Base-by-base conservation (phyloP, 73 alveolate species). In the Tetrahymena borealis region DNA sequence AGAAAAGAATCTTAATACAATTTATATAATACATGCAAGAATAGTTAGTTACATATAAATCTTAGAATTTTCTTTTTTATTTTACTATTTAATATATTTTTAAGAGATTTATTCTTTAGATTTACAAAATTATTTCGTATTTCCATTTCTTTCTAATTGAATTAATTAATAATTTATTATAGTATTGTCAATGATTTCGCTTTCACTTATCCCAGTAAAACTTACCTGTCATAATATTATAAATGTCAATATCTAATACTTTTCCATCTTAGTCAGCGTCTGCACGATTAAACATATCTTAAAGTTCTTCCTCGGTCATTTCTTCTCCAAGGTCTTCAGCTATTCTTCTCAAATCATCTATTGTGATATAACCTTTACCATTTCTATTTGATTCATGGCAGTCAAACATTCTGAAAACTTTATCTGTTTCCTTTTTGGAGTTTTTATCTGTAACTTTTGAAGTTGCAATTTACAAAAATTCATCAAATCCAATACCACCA, bases 251-350 rank as follows among this genome's bases (percentile, higher is more conserved):
- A 91, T 96, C 95, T 40, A 96, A 96, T 32, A 98, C 95, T 91
- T 97, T 98, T n/a, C 96, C 97, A 33, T 96, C 92, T 85, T 39
- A 20, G 33, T 85, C 92, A 31, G 78, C 77, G 38, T 85, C 92
- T 16, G 99, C 99, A 31, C 98, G 97, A 39, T 95, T 97, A 39
- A 98, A 93, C 99, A 98, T 98, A 90, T 96, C 99, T 40, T 94
- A 90, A 85, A 98, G 91, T 94, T 98, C 99, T 91, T 98, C 99
- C 91, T 96, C 99, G 28, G 98, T 96, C 99, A 98, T 98, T 94
- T 96, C 98, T 93, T 97, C 99, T 41, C 99, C 99, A 33, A 98
- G 95, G 79, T 98, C 99, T 93, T 96, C 94, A 10, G 99, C 98
- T 12, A 98, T 98, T 92, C 97, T 94, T 92, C 94, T 96, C 39